Conservation (phyloP, 2,329 filamentous ascomycete genomes). For the Aureobasidium vineae region DNA sequence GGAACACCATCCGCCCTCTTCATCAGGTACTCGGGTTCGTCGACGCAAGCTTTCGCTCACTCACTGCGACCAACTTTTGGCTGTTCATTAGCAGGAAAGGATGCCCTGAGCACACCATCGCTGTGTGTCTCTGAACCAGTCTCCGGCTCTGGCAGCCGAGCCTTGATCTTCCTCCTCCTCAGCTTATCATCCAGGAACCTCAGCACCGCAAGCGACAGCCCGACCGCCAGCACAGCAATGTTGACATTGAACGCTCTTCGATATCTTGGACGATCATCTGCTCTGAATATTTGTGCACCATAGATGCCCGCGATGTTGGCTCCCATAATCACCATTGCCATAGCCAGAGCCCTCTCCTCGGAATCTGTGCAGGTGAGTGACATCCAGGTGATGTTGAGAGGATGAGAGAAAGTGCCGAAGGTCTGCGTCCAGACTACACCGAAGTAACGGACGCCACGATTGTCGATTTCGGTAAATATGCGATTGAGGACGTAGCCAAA, state of each 20-base stretch:
- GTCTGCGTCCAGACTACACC: slow-evolving; percentile 57
- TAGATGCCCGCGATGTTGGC: slow-evolving; percentile 62
- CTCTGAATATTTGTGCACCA: slow-evolving; percentile 59
- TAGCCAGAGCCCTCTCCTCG: slow-evolving; percentile 58
- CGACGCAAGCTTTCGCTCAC: background rate
- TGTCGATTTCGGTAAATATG: slow-evolving; percentile 49
- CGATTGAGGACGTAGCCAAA: slow-evolving; percentile 57
- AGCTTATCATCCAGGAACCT: slow-evolving; percentile 47
- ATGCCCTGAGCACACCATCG: background rate
- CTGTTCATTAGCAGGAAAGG: slow-evolving; percentile 1
- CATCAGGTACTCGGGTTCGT: background rate
- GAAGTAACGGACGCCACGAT: slow-evolving; percentile 51
- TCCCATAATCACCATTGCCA: slow-evolving; percentile 62
- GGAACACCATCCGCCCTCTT: background rate
- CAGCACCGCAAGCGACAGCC: slow-evolving; percentile 44
- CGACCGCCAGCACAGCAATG: slow-evolving; percentile 48
- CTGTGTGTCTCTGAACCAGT: background rate
- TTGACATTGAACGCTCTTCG: slow-evolving; percentile 52
- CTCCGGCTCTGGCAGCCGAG: background rate
- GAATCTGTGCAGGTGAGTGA: slow-evolving; percentile 57
- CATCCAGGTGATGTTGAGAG: slow-evolving; percentile 61
- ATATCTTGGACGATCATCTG: slow-evolving; percentile 54
- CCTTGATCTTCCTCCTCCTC: background rate
- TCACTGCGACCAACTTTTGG: background rate
- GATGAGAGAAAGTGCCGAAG: slow-evolving; percentile 56